A percentile compares a stretch with the other conserved stretches of the same genome.
Conservation (phyloP, 164 flowering plant genomes). For the Berberis thunbergii region DNA sequence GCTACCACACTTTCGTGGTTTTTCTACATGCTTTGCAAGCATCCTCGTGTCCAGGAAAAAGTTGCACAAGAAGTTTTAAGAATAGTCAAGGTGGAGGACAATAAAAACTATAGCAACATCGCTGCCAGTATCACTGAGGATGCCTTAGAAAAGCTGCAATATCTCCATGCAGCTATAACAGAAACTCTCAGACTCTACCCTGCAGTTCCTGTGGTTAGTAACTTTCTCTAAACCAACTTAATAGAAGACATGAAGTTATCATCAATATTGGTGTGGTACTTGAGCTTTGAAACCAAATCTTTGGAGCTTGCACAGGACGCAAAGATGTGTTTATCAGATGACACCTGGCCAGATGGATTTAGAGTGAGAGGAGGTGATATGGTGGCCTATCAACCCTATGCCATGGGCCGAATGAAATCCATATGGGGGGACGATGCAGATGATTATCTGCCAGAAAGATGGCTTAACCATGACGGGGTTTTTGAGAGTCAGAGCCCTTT, state of each 20-base stretch:
- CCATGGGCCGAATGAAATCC: slow-evolving; percentile 80
- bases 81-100: slow-evolving; percentile 10
- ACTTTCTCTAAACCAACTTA: not conserved
- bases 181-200: slow-evolving; percentile 90
- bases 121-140: slow-evolving; percentile 39
- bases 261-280: no score
- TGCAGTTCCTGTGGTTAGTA: slow-evolving; percentile 71
- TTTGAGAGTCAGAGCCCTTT: slow-evolving; percentile 63
- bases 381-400: slow-evolving; percentile 38
- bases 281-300: no score
- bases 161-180: slow-evolving; percentile 74
- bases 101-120: slow-evolving; percentile 20
- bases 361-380: not conserved
- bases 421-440: slow-evolving; percentile 86
- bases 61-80: slow-evolving; percentile 39
- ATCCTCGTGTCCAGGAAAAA: slow-evolving; percentile 52
- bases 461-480: slow-evolving; percentile 48
- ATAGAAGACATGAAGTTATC: no score
- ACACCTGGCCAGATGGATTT: slow-evolving; percentile 3
- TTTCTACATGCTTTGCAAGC: slow-evolving; percentile 61
- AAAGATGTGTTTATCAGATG: slow-evolving; percentile 1
- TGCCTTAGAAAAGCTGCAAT: slow-evolving; percentile 64
- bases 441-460: slow-evolving; percentile 65
- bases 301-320: not conserved
- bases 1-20: slow-evolving; percentile 74